Base-by-base conservation (phyloP, 805 yeast species). In the Cyberlindnera saturnus region DNA sequence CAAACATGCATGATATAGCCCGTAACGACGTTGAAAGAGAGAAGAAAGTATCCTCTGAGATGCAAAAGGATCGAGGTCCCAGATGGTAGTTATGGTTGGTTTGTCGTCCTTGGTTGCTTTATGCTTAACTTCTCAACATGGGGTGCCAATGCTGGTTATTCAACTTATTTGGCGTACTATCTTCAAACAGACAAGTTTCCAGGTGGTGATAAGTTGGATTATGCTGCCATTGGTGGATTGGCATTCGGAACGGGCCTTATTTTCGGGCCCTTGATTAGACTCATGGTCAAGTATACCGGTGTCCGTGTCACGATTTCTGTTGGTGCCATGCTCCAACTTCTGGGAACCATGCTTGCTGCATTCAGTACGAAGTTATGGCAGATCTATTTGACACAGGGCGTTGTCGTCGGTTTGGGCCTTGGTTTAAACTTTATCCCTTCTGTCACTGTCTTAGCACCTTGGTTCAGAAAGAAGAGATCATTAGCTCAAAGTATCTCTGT, bases 151-250 rank as follows among this genome's bases (percentile, higher is more conserved):
- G 42, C 61, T 3, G 58, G 52, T 0, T 84, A 71, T 56, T 80
- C 87, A 9, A 69, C 83, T 7, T 82, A 79, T 53, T 64, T 82
- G 37, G 75, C 85, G 2, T 70, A 73, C 49, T 84, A 81, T 55
- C 51, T 83, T 20, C 67, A 74, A 35, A 51, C 70, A 37, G 59
- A 72, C 41, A 61, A 68, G 0, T 82, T 79, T 49, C 57, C 63
- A 0, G 82, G 79, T 3, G 81, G 81, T 0, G 51, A 68, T 1
- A 79, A 74, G 43, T 61, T 78, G 33, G 85, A 80, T 45, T 84
- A 72, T 59, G 84, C 87, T 20, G 63, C 77, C 3, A 70, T 84
- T 48, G 88, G 90, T 3, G 90, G 91, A 2, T 54, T 84, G 6
- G 75, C 84, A 0, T 77, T 81, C 44, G 63, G 59, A 13, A 32